phyloP scores from a whole-genome alignment of 2,329 filamentous ascomycete species.

The Ilyonectria destructans region DNA sequence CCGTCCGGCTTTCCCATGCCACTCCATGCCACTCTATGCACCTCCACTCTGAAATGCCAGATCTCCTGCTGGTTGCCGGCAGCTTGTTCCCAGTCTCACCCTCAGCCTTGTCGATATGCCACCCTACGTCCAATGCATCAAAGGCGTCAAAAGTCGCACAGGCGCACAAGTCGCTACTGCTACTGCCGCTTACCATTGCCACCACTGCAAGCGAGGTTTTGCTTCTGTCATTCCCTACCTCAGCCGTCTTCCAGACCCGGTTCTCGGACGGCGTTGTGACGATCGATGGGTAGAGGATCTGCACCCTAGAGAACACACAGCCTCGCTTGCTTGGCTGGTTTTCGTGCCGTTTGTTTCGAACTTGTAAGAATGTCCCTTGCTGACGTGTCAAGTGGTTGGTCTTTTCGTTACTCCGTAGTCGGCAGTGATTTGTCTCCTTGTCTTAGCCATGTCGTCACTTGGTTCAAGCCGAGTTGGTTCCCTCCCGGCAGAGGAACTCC shows the following conservation, averaged over 20 bases:
- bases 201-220: not conserved
- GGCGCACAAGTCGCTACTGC: not conserved
- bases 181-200: not conserved
- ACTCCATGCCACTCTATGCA: conserved; percentile 27
- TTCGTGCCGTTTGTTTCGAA: conserved; percentile 1
- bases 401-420: not conserved
- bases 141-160: not conserved
- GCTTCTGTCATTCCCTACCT: not conserved
- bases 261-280: not conserved
- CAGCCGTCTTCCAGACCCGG: not conserved
- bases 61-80: conserved; percentile 33
- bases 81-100: conserved; percentile 30
- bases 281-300: not conserved
- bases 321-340: not conserved
- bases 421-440: not conserved
- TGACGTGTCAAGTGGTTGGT: not conserved
- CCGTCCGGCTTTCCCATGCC: conserved; percentile 30
- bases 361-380: not conserved
- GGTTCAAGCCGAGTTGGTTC: not conserved
- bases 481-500: not conserved
- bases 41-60: conserved; percentile 30
- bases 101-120: conserved; percentile 35
- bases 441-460: not conserved
- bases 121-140: not conserved
- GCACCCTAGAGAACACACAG: not conserved